These are phyloP conservation scores for Taxillus chinensis DNA, from an alignment of 164 flowering plant genomes.

Conservation along the genomic window DNA sequence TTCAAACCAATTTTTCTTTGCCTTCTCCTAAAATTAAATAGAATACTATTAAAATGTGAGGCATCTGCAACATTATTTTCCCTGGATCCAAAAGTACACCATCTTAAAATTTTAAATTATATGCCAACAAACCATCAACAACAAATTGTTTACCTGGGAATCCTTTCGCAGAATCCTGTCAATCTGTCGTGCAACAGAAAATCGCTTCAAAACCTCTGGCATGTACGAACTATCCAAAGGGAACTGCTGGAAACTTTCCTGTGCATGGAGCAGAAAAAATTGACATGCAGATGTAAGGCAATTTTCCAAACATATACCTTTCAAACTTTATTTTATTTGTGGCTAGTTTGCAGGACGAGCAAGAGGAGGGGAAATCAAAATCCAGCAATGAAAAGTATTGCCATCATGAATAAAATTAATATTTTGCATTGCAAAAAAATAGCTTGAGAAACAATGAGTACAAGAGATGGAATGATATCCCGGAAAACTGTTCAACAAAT, in stretches of 20 bases:
- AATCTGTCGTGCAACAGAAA: conserved; percentile 88
- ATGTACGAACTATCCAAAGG: conserved; percentile 78
- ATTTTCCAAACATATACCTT: neutral
- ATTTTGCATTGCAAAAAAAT: too few relatives aligned
- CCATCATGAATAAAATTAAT: too few relatives aligned
- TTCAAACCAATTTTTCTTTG: conserved; percentile 68
- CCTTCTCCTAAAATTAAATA: conserved; percentile 49
- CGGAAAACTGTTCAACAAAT: too few relatives aligned
- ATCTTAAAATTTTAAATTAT: neutral
- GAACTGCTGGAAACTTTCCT: conserved; percentile 76
- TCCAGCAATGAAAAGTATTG: neutral
- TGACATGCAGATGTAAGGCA: neutral
- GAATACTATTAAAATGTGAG: too few relatives aligned
- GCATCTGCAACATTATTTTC: neutral
- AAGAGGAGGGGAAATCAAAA: too few relatives aligned
- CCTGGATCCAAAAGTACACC: too few relatives aligned
- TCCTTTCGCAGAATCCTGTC: conserved; percentile 62
- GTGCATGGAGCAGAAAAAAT: conserved; percentile 8
- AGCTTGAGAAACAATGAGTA: too few relatives aligned
- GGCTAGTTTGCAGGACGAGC: too few relatives aligned
- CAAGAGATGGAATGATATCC: too few relatives aligned
- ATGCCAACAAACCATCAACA: neutral
- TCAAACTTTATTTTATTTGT: too few relatives aligned
- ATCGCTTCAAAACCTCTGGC: conserved; percentile 64
- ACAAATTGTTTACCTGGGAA: conserved; percentile 47